Evolutionary conservation across 768 basidiomycete genomes (phyloP).

Genomic region (Hemileccinum rubropunctum): DNA sequence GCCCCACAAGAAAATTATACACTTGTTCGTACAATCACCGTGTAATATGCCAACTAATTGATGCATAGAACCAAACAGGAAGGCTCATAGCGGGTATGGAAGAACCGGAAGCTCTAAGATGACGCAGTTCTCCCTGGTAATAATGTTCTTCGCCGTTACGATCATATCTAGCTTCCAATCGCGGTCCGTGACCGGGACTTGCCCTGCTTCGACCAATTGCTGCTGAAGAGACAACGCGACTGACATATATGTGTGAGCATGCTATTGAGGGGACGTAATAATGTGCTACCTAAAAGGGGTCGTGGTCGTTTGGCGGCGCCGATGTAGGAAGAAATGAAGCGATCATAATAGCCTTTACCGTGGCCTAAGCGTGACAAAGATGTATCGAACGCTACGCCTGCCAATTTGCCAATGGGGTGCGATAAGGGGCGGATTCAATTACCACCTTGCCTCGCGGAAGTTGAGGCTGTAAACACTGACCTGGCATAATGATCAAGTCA

Average conservation of each 20-base stretch:
- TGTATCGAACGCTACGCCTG: constrained; percentile 75
- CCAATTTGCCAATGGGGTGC: constrained; percentile 2
- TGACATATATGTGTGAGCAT: constrained; percentile 27
- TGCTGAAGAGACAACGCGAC: constrained; percentile 66
- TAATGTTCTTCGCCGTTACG: constrained; percentile 44
- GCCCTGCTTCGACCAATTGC: constrained; percentile 51
- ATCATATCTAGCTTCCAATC: constrained; percentile 68
- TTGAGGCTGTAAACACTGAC: constrained; percentile 34
- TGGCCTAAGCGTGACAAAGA: constrained; percentile 71
- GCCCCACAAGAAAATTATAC: constrained; percentile 22
- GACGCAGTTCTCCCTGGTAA: constrained; percentile 25
- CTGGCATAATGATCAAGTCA: constrained; percentile 69
- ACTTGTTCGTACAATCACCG: constrained; percentile 27
- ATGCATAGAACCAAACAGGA: constrained; percentile 12
- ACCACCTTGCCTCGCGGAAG: constrained; percentile 8
- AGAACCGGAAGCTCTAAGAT: constrained; percentile 7
- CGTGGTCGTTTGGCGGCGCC: constrained; percentile 36
- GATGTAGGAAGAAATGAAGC: constrained; percentile 59
- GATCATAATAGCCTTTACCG: constrained; percentile 83
- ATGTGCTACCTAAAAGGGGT: constrained; percentile 57
- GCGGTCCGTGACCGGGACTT: constrained; percentile 51
- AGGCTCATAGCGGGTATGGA: constrained; percentile 25
- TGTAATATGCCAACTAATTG: constrained; percentile 4
- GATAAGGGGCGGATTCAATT: constrained; percentile 7
- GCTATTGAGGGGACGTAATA: constrained; percentile 8